Conservation (phyloP, 805 yeast species). For the Dipodascopsis uninucleata region DNA sequence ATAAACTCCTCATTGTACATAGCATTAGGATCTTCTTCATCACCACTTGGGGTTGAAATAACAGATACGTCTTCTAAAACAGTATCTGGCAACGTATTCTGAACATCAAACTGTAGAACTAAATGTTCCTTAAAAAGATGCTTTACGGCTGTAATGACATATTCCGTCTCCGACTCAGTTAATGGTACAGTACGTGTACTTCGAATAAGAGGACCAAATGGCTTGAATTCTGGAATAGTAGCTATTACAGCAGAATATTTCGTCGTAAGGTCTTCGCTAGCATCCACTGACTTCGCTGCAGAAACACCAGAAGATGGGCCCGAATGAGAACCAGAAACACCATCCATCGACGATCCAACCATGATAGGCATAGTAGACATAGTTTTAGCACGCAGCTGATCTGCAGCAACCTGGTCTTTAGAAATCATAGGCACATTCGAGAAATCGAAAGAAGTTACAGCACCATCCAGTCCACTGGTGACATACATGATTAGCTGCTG, state of each 20-base stretch:
- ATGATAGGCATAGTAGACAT: conserved; percentile 30
- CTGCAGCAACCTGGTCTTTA: conserved; percentile 40
- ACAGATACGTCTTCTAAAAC: conserved; percentile 74
- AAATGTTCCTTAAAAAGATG: conserved; percentile 73
- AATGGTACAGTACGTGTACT: conserved; percentile 62
- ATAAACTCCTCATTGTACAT: conserved; percentile 58
- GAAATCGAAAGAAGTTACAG: conserved; percentile 64
- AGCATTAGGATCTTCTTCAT: conserved; percentile 53
- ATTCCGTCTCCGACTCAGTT: conserved; percentile 91
- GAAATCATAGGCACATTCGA: conserved; percentile 53
- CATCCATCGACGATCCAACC: conserved; percentile 6
- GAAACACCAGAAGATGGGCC: conserved; percentile 9
- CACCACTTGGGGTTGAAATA: conserved; percentile 38
- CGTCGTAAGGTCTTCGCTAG: conserved; percentile 32
- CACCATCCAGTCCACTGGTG: conserved; percentile 45
- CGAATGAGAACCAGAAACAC: conserved; percentile 32
- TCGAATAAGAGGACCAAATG: conserved; percentile 72
- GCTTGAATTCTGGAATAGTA: conserved; percentile 65
- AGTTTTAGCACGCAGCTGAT: conserved; percentile 49
- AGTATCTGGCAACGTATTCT: conserved; percentile 77
- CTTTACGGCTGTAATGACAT: conserved; percentile 77
- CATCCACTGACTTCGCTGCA: conserved; percentile 24
- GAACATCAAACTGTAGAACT: conserved; percentile 75
- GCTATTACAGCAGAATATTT: conserved; percentile 67
- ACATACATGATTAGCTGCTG: conserved; percentile 70